Conservation (phyloP, 306 rosid genomes). For the Vachellia pachyceras region DNA sequence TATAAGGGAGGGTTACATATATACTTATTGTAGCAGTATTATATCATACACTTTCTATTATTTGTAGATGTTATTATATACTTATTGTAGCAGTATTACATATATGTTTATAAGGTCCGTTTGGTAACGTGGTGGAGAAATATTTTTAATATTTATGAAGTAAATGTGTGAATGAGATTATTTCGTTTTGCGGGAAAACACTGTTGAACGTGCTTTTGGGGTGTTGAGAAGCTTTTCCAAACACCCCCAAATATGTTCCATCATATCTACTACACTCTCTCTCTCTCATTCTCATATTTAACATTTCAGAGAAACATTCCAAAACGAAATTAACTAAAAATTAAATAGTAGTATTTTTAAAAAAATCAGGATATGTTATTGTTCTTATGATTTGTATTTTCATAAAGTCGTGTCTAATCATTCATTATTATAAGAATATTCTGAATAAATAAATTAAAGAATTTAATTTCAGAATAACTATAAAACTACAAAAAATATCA, state of each 20-base stretch:
- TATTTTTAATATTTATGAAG: too few relatives aligned
- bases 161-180: too few relatives aligned
- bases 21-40: background rate
- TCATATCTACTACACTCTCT: too few relatives aligned
- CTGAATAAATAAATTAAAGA: background rate
- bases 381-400: background rate
- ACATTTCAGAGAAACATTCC: background rate
- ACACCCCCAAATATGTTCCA: too few relatives aligned
- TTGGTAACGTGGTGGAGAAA: too few relatives aligned
- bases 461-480: background rate
- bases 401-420: background rate
- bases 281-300: background rate
- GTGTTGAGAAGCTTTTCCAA: too few relatives aligned
- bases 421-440: background rate
- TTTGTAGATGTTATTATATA: background rate
- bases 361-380: background rate
- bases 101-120: too few relatives aligned
- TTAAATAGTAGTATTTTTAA: background rate
- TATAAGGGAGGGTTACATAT: background rate
- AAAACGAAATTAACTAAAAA: background rate
- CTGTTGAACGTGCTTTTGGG: too few relatives aligned
- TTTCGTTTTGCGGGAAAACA: too few relatives aligned
- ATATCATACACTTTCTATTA: background rate
- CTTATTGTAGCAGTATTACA: too few relatives aligned
- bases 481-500: background rate